Conservation (phyloP, 2,329 filamentous ascomycete species). For the Fusarium sp. region DNA sequence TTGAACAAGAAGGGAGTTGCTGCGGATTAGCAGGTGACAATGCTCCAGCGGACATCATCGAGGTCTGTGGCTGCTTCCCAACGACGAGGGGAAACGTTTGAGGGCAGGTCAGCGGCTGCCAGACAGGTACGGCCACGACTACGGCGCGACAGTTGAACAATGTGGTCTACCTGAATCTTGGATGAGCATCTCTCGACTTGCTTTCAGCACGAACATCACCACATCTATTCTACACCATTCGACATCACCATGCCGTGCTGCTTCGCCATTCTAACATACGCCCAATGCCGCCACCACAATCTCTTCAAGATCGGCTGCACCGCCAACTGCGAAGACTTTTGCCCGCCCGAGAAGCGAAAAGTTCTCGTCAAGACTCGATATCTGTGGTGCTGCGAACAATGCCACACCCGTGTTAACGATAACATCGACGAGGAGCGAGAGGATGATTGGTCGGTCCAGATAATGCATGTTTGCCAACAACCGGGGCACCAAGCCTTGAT, state of each 20-base stretch:
- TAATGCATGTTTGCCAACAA: not conserved
- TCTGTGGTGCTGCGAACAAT: conserved; percentile 47
- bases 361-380: conserved; percentile 38
- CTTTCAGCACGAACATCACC: not conserved
- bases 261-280: conserved; percentile 42
- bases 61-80: conserved; percentile 25
- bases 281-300: conserved; percentile 42
- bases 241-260: conserved; percentile 47
- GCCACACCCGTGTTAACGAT: conserved; percentile 20
- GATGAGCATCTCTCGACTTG: not conserved
- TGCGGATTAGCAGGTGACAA: not conserved
- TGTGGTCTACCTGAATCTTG: not conserved
- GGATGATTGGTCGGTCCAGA: conserved; percentile 17
- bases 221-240: not conserved
- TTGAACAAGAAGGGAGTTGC: not conserved
- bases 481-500: not conserved
- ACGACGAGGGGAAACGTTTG: conserved; percentile 20
- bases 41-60: not conserved
- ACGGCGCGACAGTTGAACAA: not conserved
- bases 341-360: conserved; percentile 29
- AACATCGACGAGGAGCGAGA: conserved; percentile 16
- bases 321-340: conserved; percentile 39
- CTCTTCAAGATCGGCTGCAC: conserved; percentile 48
- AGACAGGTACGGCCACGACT: not conserved
- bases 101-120: conserved; percentile 11